Evolutionary conservation across 225 moss, liverwort and hornwort genomes (phyloP).

Genomic region (Pseudoscleropodium purum): DNA sequence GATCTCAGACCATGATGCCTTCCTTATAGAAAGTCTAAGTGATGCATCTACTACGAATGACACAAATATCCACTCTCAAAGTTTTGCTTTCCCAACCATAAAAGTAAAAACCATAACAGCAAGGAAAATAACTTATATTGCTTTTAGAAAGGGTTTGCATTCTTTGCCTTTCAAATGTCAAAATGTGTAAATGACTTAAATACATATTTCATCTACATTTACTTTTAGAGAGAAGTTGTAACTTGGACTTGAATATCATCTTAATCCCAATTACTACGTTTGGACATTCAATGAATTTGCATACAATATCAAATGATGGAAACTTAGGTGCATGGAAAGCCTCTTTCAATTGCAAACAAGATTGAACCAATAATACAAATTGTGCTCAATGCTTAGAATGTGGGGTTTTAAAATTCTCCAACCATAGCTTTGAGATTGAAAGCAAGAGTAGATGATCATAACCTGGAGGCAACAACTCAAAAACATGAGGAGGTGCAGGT

Average conservation of each 20-base stretch:
- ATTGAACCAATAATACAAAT: too few relatives aligned
- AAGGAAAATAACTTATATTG: background rate
- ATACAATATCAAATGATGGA: background rate
- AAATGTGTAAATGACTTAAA: too few relatives aligned
- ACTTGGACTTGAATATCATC: background rate
- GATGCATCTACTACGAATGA: background rate
- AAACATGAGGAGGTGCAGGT: background rate
- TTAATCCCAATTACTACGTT: too few relatives aligned
- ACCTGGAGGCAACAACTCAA: conserved; percentile 16
- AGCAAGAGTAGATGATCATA: background rate
- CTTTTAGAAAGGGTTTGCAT: background rate
- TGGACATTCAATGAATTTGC: too few relatives aligned
- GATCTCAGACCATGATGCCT: background rate
- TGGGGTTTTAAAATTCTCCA: background rate
- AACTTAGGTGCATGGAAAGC: background rate
- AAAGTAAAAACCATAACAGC: background rate
- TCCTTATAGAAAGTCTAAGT: background rate
- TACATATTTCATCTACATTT: background rate
- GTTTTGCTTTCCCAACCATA: background rate
- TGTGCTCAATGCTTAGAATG: background rate
- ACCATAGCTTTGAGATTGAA: accelerated
- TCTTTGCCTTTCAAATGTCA: background rate
- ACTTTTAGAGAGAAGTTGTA: accelerated
- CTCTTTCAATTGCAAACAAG: background rate
- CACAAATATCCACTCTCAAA: background rate